phyloP scores from a whole-genome alignment of 208 protist species.

The Angomonas deanei region DNA sequence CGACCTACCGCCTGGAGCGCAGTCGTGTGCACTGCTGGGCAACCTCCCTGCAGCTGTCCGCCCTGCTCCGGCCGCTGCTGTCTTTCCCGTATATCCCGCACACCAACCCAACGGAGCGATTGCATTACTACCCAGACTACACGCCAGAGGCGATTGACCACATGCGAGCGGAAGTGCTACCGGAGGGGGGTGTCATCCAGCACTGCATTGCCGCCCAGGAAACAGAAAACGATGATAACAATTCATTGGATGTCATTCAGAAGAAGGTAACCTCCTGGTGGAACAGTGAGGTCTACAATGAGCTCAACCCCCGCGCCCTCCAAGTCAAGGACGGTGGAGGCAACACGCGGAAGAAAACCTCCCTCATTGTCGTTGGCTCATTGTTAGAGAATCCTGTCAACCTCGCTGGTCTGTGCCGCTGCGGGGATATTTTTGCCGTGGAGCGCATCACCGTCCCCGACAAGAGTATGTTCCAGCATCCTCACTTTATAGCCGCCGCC shows the following conservation, averaged over 20 bases:
- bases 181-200: neutral
- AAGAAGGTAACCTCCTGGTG: slow-evolving; percentile 87
- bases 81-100: slow-evolving; percentile 66
- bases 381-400: slow-evolving; percentile 87
- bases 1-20: slow-evolving; percentile 51
- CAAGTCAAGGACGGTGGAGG: slow-evolving; percentile 14
- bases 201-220: neutral
- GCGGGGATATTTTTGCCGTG: slow-evolving; percentile 83
- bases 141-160: slow-evolving; percentile 52
- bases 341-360: slow-evolving; percentile 29
- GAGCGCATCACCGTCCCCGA: slow-evolving; percentile 76
- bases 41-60: slow-evolving; percentile 5
- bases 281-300: slow-evolving; percentile 80
- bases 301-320: slow-evolving; percentile 81
- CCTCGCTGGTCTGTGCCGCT: slow-evolving; percentile 85
- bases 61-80: slow-evolving; percentile 32
- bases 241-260: slow-evolving; percentile 64
- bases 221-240: slow-evolving; percentile 6
- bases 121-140: slow-evolving; percentile 75
- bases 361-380: slow-evolving; percentile 77
- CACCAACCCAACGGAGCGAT: slow-evolving; percentile 18
- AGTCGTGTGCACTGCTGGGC: slow-evolving; percentile 33
- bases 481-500: slow-evolving; percentile 82
- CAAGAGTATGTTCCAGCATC: slow-evolving; percentile 74
- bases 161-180: slow-evolving; percentile 34